Base-by-base conservation (phyloP, 306 rosid genomes). In the Cicer bijugum region DNA sequence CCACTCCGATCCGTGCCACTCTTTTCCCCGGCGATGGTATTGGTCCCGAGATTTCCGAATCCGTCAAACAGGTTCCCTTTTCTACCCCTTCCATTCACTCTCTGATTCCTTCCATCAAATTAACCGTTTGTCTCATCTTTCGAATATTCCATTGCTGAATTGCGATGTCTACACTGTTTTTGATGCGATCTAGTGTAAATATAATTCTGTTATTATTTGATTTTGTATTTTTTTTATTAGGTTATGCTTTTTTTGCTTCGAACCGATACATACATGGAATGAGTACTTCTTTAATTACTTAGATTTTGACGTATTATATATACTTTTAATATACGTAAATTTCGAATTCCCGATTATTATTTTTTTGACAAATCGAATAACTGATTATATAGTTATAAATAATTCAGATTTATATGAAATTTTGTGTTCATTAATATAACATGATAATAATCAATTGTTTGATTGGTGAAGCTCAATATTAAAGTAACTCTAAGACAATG, bases 1-100 rank as follows among this genome's bases (percentile, higher is more conserved):
- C 95, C 48, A 55, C 85, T 56, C 84, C 89, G 83, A 95, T 95
- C 88, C 87, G 84, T 0, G 99, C 93, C 78, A 95, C 99, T 62
- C 99, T 95, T 72, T 91, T 93, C 77, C 98, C 97, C 71, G 97
- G 98, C 69, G 98, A 93, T 78, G 98, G 98, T 37, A 93, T 93
- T 50, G 98, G 98, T 38, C 98, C 98, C 55, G 97, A 95, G 88
- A 93, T 93, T 82, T 81, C 98, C 48, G 92, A 91, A 35, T 89
- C 98, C 81, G 97, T 93, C 81, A 93, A 91, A 77, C 83, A 93
- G 97, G 97, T 93, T 51, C 70, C 37, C 1, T 8, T 7, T 14
- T 6, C 5, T 9, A 6, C 55, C 39, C 8, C 6, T 6, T 61
- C 38, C 40, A 23, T 5, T 55, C 47, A 10, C 16, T 0, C 57